Base-by-base conservation (phyloP, 805 yeast species). In the Suhomyces faveliae region DNA sequence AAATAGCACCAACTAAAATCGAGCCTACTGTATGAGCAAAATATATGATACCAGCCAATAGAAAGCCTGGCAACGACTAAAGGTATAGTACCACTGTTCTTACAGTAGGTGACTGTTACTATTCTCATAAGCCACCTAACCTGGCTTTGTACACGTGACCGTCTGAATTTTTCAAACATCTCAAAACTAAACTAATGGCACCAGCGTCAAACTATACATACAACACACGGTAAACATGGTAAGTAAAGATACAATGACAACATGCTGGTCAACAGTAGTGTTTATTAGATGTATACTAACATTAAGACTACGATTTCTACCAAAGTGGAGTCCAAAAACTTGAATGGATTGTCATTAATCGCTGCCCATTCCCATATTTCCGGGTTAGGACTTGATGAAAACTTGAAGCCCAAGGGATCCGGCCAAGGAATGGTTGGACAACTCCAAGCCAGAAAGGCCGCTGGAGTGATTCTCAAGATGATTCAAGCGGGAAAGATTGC, bases 341-440 rank as follows among this genome's bases (percentile, higher is more conserved):
- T 66, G 47, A 56, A 57, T 41, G 77, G 77, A 12, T 76, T 88
- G 48, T 85, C 91, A 43, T 77, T 90, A 57, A 85, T 90, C 48
- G 96, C 98, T 1, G 96, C 98, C n/a, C 99, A 94, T 68, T 90
- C 97, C 5, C 99, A 94, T 69, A 94, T 94, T 64, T 79, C 94
- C 20, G 99, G 99, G 0, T 78, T 94, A 24, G 99, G 99, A n/a
- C 79, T 94, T 45, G 98, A 92, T 67, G 97, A 90, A 54, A 81
- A 84, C 59, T 77, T 95, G 56, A 84, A 81, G 59, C 98, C 98
- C 37, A 80, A 87, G 47, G 87, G 80, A 44, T 60, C 71, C 2
- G 76, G 85, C 33, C 96, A 94, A 64, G 99, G 99, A 13, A 90
- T 94, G 96, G 98, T 94, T 42, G 99, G 99, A 25, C 99, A 94